These are phyloP conservation scores for Gillenia trifoliata DNA, from an alignment of 306 rosid genomes.

Conservation along the genomic window DNA sequence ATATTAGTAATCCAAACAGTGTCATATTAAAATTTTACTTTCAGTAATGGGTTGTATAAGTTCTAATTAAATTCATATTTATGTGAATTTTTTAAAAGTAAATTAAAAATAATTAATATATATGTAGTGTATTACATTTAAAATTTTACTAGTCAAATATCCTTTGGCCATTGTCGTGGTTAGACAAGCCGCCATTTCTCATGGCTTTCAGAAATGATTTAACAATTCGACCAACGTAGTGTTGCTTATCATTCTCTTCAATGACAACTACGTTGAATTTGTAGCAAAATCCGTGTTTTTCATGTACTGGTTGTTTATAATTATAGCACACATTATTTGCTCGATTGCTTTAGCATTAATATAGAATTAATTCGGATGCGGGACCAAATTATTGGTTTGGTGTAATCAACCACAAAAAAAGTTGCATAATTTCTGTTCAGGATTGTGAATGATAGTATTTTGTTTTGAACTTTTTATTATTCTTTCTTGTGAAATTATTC, in stretches of 20 bases:
- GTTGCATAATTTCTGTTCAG: not conserved
- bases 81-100: not conserved
- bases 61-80: not conserved
- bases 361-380: not conserved
- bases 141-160: no score
- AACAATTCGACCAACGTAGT: not conserved
- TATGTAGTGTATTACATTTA: not conserved
- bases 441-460: not conserved
- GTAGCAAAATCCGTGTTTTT: not conserved
- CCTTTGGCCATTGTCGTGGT: not conserved
- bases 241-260: not conserved
- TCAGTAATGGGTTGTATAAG: no score
- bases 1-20: no score
- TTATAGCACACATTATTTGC: not conserved
- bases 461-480: no score
- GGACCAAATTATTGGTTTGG: not conserved
- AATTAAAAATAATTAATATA: not conserved
- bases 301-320: not conserved
- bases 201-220: not conserved
- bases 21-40: no score
- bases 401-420: not conserved
- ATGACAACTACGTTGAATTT: not conserved
- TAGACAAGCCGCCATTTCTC: not conserved
- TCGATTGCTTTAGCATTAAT: not conserved
- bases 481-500: not conserved